phyloP scores from a whole-genome alignment of 495 filamentous ascomycete genomes.

The Aspergillus sparsus region DNA sequence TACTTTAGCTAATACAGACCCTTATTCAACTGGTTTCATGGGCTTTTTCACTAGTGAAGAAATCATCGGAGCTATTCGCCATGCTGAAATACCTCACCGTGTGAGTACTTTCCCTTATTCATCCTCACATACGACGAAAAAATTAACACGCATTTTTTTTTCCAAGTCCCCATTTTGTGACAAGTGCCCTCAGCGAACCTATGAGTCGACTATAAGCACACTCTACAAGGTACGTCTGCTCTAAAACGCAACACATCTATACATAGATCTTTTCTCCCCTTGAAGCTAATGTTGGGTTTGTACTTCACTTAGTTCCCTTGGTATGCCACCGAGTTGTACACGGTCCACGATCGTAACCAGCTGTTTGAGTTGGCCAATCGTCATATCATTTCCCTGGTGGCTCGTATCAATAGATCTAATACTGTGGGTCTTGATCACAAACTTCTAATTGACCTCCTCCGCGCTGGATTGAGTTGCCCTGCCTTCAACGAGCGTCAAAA shows the following conservation, averaged over 20 bases:
- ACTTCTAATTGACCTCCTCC: constrained; percentile 59
- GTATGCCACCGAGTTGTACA: constrained; percentile 62
- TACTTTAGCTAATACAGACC: constrained; percentile 42
- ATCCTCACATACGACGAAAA: neutral
- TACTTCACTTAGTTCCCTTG: constrained; percentile 60
- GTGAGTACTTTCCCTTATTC: constrained; percentile 47
- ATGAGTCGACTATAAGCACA: constrained; percentile 73
- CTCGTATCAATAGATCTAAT: constrained; percentile 34
- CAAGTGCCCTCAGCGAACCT: constrained; percentile 70
- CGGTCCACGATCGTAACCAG: constrained; percentile 59
- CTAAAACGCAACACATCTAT: neutral
- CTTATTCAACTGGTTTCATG: constrained; percentile 66
- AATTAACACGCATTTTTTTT: constrained; percentile 11
- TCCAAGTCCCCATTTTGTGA: constrained; percentile 61
- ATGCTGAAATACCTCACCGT: constrained; percentile 65
- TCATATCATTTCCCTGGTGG: constrained; percentile 50
- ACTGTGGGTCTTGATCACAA: constrained; percentile 51
- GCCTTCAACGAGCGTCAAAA: constrained; percentile 64
- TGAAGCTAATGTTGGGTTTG: constrained; percentile 13
- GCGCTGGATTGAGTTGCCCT: constrained; percentile 59
- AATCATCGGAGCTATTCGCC: constrained; percentile 63
- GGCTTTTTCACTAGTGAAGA: constrained; percentile 73
- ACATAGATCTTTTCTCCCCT: neutral
- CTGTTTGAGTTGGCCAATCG: constrained; percentile 54
- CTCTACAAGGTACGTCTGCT: constrained; percentile 59